These are phyloP conservation scores for Magnolia sinica DNA, from an alignment of 164 flowering plant species.

Conservation along the genomic window DNA sequence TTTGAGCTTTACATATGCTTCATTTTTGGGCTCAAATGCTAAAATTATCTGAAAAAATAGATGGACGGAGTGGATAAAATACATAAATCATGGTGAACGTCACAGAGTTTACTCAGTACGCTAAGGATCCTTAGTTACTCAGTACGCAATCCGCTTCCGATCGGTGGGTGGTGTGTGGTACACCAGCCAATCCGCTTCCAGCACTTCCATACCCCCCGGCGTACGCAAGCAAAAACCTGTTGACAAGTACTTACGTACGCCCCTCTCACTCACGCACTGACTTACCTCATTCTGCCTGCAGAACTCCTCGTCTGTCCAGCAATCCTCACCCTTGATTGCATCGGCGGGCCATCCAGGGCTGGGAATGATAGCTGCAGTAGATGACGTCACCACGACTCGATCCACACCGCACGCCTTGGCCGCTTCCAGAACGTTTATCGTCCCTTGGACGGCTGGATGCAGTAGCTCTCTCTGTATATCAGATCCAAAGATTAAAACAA, in stretches of 20 bases:
- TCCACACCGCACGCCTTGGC: conserved; percentile 62
- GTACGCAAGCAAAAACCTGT: too few species aligned
- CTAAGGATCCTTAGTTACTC: too few species aligned
- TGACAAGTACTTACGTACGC: not conserved
- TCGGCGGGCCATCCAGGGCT: conserved; percentile 76
- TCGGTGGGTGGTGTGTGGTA: too few species aligned
- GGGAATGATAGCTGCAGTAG: conserved; percentile 61
- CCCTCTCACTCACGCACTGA: not conserved
- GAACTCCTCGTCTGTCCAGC: conserved; percentile 81
- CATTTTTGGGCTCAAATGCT: too few species aligned
- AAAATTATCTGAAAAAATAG: too few species aligned
- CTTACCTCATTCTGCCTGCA: conserved; percentile 64
- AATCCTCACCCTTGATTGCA: conserved; percentile 52
- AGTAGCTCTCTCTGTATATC: conserved; percentile 48
- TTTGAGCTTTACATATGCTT: too few species aligned
- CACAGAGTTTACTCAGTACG: too few species aligned
- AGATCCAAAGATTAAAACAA: not conserved
- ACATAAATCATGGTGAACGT: too few species aligned
- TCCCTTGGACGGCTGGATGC: conserved; percentile 82
- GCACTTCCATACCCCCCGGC: too few species aligned
- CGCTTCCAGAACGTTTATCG: conserved; percentile 70
- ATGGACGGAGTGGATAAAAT: too few species aligned
- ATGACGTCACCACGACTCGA: conserved; percentile 90
- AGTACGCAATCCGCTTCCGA: too few species aligned
- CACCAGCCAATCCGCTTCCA: too few species aligned